Evolutionary conservation across 208 protist genomes (phyloP).

Genomic region (Balamuthia mandrillaris): DNA sequence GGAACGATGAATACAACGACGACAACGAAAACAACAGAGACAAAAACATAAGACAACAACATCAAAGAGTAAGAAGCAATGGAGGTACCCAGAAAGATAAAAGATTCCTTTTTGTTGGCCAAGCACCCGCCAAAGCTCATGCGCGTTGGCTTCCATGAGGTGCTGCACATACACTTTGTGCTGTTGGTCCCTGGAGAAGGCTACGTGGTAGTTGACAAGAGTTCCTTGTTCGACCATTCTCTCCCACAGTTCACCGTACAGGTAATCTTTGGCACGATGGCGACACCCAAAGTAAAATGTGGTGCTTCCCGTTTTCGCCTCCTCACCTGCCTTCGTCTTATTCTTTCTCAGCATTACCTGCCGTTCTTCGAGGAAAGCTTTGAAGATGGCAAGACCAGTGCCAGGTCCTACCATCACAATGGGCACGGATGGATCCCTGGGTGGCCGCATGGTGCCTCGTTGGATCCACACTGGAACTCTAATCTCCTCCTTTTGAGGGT

Average conservation of each 20-base stretch:
- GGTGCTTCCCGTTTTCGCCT: background rate
- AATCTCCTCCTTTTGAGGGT: background rate
- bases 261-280: constrained; percentile 38
- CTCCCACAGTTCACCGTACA: constrained; percentile 48
- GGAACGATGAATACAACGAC: background rate
- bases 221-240: background rate
- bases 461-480: constrained; percentile 44
- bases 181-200: constrained; percentile 48
- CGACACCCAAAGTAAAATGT: constrained; percentile 60
- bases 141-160: constrained; percentile 31
- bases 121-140: constrained; percentile 38
- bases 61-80: background rate
- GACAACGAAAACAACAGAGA: constrained; percentile 30
- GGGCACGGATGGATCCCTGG: background rate
- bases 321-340: background rate
- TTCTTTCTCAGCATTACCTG: background rate
- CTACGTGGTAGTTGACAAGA: background rate
- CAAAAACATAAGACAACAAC: background rate
- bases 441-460: constrained; percentile 17
- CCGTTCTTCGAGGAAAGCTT: constrained; percentile 49
- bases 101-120: background rate
- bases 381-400: constrained; percentile 56
- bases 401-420: constrained; percentile 61
- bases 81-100: constrained; percentile 10
- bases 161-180: constrained; percentile 57